phyloP scores from a whole-genome alignment of 495 filamentous ascomycete genomes.

The Achaetomiella virescens region DNA sequence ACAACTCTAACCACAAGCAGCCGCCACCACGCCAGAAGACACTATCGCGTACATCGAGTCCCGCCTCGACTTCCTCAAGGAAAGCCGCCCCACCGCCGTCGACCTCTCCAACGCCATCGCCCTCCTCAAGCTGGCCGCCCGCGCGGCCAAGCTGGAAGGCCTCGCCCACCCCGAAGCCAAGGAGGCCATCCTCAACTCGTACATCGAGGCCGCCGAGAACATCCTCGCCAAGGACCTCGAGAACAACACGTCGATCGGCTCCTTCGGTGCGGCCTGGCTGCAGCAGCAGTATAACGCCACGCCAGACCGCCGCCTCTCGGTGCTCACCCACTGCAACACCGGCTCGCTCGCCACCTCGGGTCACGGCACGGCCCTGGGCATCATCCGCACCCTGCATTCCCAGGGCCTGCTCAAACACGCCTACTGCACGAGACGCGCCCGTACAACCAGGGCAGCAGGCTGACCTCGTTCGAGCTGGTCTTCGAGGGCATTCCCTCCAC shows the following conservation, averaged over 20 bases:
- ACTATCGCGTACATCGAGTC: slow-evolving; percentile 59
- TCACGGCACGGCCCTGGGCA: slow-evolving; percentile 90
- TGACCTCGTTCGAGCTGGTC: slow-evolving; percentile 93
- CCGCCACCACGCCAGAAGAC: slow-evolving; percentile 46
- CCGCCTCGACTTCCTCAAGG: slow-evolving; percentile 75
- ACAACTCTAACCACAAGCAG: not conserved
- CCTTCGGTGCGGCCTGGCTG: slow-evolving; percentile 80
- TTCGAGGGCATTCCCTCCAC: slow-evolving; percentile 91
- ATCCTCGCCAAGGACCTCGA: slow-evolving; percentile 83
- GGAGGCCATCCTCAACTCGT: slow-evolving; percentile 52
- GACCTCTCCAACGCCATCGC: slow-evolving; percentile 85
- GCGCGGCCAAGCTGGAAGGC: slow-evolving; percentile 28
- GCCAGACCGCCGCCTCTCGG: slow-evolving; percentile 49
- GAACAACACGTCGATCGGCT: slow-evolving; percentile 81
- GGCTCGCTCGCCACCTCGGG: slow-evolving; percentile 95
- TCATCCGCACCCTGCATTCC: slow-evolving; percentile 77
- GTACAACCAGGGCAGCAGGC: slow-evolving; percentile 93
- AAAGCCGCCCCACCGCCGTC: slow-evolving; percentile 86
- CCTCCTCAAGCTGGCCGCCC: slow-evolving; percentile 61
- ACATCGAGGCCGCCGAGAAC: slow-evolving; percentile 70
- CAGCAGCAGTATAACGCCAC: slow-evolving; percentile 37
- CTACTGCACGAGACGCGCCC: slow-evolving; percentile 96
- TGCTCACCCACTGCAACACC: slow-evolving; percentile 96
- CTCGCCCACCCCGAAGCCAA: slow-evolving; percentile 30
- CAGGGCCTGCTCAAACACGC: slow-evolving; percentile 62